A percentile compares a stretch with the other conserved stretches of the same genome.
Conservation (phyloP, 2,329 filamentous ascomycete species). For the Xylogone sp. region DNA sequence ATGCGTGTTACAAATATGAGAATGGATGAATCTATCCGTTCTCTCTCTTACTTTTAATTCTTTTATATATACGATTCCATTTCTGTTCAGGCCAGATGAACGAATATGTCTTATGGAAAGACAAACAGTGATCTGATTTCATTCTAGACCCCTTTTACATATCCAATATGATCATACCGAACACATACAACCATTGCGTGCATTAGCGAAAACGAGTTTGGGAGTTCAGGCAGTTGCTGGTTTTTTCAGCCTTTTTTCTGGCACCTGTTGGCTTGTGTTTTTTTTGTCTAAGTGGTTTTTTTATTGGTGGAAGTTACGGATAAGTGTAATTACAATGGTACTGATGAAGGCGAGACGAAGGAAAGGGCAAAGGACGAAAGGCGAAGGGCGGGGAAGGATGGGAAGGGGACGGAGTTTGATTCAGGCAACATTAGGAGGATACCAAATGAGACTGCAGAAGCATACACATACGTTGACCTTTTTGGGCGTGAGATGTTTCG, state of each 20-base stretch:
- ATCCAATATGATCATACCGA: background rate
- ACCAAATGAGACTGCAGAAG: background rate
- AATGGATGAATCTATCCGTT: background rate
- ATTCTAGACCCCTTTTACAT: background rate
- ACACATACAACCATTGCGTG: background rate
- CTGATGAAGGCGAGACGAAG: background rate
- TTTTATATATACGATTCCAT: background rate
- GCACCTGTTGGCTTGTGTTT: no score
- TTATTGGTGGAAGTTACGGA: no score
- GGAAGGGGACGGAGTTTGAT: background rate
- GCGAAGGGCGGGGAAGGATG: no score
- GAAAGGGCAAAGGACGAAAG: background rate
- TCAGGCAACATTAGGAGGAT: background rate
- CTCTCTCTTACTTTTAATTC: background rate
- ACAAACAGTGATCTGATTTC: background rate
- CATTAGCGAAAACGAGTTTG: background rate
- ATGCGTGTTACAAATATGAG: no score
- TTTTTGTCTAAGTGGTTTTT: no score
- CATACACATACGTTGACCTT: background rate
- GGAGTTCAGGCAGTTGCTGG: background rate
- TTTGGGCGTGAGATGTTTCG: background rate
- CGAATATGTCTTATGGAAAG: background rate
- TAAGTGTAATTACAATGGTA: no score
- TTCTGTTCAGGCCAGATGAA: background rate
- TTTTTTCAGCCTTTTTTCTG: background rate